A percentile compares a stretch with the other conserved stretches of the same genome.
Evolutionary conservation across 2,329 filamentous ascomycete species (phyloP).

Genomic region (Tolypocladium cylindrosporum): DNA sequence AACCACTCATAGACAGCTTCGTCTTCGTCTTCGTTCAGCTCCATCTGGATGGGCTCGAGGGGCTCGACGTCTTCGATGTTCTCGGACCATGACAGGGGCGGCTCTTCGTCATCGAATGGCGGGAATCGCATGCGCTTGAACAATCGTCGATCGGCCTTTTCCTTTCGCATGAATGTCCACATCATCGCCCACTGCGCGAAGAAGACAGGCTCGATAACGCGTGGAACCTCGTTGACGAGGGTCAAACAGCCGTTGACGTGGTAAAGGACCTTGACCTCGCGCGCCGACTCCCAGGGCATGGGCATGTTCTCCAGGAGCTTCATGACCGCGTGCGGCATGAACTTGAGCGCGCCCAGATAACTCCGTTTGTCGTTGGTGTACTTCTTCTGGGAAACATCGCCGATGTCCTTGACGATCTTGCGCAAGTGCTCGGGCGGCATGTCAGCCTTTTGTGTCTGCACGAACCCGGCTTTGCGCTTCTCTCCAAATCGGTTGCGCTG

Average conservation of each 20-base stretch:
- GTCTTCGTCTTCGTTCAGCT: constrained; percentile 90
- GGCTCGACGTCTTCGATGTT: constrained; percentile 99
- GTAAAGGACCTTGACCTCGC: constrained; percentile 96
- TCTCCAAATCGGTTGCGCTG: constrained; percentile 92
- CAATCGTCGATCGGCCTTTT: constrained; percentile 89
- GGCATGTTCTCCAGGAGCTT: constrained; percentile 99
- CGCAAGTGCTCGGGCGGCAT: constrained; percentile 97
- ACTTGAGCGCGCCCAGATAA: constrained; percentile 94
- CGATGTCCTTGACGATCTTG: constrained; percentile 97
- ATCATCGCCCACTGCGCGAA: constrained; percentile 99
- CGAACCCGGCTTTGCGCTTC: constrained; percentile 92
- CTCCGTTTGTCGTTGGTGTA: constrained; percentile 98
- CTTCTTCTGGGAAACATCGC: constrained; percentile 98
- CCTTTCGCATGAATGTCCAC: constrained; percentile 97
- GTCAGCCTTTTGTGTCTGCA: constrained; percentile 96
- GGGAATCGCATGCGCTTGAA: constrained; percentile 99
- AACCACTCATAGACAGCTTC: constrained; percentile 91
- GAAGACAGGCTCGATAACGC: constrained; percentile 96
- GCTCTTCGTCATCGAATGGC: constrained; percentile 97
- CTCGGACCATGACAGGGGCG: constrained; percentile 93
- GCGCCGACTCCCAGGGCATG: constrained; percentile 96
- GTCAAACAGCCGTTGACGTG: constrained; percentile 97
- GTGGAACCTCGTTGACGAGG: constrained; percentile 88
- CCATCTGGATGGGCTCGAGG: constrained; percentile 95
- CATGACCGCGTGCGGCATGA: constrained; percentile 97